Base-by-base conservation (phyloP, 768 basidiomycete species). In the Podaxis pistillaris region DNA sequence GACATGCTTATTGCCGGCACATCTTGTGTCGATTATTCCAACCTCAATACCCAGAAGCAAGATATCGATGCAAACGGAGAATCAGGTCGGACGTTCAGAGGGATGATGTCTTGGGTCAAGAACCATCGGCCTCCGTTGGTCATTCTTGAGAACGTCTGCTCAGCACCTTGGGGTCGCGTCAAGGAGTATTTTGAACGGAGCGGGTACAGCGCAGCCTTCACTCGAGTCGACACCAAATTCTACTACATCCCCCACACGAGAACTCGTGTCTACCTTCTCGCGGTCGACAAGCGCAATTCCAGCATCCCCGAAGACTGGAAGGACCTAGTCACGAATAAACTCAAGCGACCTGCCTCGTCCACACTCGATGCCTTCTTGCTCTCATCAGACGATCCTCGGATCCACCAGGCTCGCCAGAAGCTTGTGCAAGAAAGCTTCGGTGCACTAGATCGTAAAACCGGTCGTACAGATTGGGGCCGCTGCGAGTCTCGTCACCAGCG, bases 11-110 rank as follows among this genome's bases (percentile, higher is more conserved):
- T 98, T 62, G 96, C 96, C 2, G 96, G 96, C 33, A 98, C 96
- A 1, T 96, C 94, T 22, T 98, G 96, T 65, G 95, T 97, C 66
- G 96, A 97, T 71, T 97, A 96, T 68, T 97, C 96, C n/a, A 93
- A 90, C 69, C 83, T 98, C 62, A 98, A 98, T 73, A 94, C 90
- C 67, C 85, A 92, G 70, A 93, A 93, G 72, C 93, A 98, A 72
- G 89, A 86, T 37, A 92, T 98, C 33, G 87, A 93, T 52, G 93
- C 83, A 5, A 88, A 90, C 62, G 96, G 96, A 51, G 96, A 98
- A 74, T 96, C 94, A 13, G 94, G 96, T 6, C 82, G 91, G 40
- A 98, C 96, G 0, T 98, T 97, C 73, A 84, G 88, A 47, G 96
- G 96, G 8, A 98, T 98, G 96, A 86, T 96, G 82, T 84, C 84